Evolutionary conservation across 2,329 filamentous ascomycete species (phyloP), one percentile per base, ranked within the genome.

Genomic region (Plenodomus biglobosus): DNA sequence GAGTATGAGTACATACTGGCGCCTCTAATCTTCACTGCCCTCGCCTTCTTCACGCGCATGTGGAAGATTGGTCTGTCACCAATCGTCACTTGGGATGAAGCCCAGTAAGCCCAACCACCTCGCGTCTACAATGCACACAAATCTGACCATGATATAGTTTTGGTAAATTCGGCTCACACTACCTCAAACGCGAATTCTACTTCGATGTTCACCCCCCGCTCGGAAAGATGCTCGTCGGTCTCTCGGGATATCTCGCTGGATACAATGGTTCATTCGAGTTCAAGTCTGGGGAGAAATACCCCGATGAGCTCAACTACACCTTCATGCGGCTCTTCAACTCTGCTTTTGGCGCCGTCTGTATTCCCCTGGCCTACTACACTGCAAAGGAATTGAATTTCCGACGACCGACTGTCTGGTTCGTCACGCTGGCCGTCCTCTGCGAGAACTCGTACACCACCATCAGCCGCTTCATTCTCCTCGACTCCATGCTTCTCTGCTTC

Each of bases 251-350:
- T 69, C 81, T 99, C 53, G 95, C 92, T 59, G 92, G 92, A 59
- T 99, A 99, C 80, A 99, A 99, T 78, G 94, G 94, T 49, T 95
- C 92, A 3, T 99, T 99, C 75, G 94, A 99, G 70, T 99, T 99
- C 82, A 99, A 99, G 76, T 97, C 92, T 44, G 94, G 94, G 71
- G 94, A 97, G 69, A 91, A 84, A 45, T 99, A 99, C 72, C 94
- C 94, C 10, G 84, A 86, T 61, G 90, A 97, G 66, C 81, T 99
- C 69, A 87, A 99, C 79, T 99, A 95, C 74, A 95, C 92, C 63
- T 96, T 96, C 70, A 99, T 99, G 95, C 90, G 94, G 63, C 82
- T 92, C 53, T 99, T 99, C 83, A 99, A 97, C 73, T 88, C 92
- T 56, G 84, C 90, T 55, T 99, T 97, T 71, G 94, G 94, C 52